A percentile compares a stretch with the other conserved stretches of the same genome.
phyloP scores from a whole-genome alignment of 306 rosid species.

The Sophora flavescens region DNA sequence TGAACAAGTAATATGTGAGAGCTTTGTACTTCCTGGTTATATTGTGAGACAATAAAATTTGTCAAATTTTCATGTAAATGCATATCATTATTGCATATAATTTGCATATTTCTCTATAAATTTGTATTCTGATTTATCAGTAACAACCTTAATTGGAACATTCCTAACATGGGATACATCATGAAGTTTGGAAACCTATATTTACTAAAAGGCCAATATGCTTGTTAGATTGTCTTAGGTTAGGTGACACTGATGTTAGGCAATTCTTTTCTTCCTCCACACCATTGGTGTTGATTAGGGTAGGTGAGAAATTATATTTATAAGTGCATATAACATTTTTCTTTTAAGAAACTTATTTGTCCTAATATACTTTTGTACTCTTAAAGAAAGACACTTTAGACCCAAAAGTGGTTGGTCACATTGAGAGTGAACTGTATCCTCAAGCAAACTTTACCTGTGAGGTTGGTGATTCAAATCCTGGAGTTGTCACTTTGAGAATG shows the following conservation, averaged over 20 bases:
- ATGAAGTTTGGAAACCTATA: background rate
- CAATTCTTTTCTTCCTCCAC: too few relatives aligned
- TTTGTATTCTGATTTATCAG: background rate
- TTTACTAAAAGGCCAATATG: background rate
- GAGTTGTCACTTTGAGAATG: too few relatives aligned
- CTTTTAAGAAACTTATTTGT: conserved; percentile 4
- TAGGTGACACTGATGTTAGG: too few relatives aligned
- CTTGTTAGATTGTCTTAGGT: too few relatives aligned
- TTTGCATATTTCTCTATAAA: background rate
- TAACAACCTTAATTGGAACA: background rate
- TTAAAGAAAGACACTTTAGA: background rate
- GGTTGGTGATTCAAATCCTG: too few relatives aligned
- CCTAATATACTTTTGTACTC: conserved; percentile 5
- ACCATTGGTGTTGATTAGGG: too few relatives aligned
- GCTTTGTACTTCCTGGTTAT: conserved; percentile 25
- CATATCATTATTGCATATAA: background rate
- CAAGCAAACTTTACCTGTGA: too few relatives aligned
- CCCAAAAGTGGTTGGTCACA: too few relatives aligned
- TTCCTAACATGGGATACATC: background rate
- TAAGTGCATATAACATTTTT: background rate
- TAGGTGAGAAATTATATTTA: background rate
- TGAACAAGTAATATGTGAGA: conserved; percentile 12
- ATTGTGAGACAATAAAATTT: background rate
- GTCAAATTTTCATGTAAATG: background rate
- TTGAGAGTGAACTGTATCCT: too few relatives aligned